phyloP scores from a whole-genome alignment of 2,329 filamentous ascomycete genomes.

The Bipolaris cookei region DNA sequence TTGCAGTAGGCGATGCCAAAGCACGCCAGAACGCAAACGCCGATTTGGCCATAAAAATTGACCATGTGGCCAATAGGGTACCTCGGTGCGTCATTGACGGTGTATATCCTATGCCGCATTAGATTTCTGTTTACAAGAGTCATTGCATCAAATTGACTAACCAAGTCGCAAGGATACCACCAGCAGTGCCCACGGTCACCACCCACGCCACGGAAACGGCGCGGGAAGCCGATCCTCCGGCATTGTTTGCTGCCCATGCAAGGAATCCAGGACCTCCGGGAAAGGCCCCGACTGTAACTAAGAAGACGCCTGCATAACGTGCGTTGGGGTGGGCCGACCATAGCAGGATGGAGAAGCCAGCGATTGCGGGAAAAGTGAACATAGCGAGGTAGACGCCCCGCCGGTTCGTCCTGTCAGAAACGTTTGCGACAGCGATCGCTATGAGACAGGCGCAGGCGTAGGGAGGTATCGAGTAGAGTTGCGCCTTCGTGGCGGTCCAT shows the following conservation, averaged over 20 bases:
- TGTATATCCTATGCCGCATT: slow-evolving; percentile 58
- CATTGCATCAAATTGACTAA: slow-evolving; percentile 59
- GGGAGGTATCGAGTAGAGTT: slow-evolving; percentile 49
- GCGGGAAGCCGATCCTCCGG: slow-evolving; percentile 62
- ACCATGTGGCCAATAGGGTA: slow-evolving; percentile 76
- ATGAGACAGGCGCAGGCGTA: slow-evolving; percentile 48
- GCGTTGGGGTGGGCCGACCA: slow-evolving; percentile 64
- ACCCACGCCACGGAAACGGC: slow-evolving; percentile 64
- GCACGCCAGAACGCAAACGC: slow-evolving; percentile 53
- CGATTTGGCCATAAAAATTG: slow-evolving; percentile 61
- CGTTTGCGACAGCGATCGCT: slow-evolving; percentile 44
- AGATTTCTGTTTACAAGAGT: slow-evolving; percentile 2
- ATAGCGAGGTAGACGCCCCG: slow-evolving; percentile 47
- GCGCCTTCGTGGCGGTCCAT: slow-evolving; percentile 48
- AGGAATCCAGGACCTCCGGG: slow-evolving; percentile 65
- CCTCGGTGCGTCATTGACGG: slow-evolving; percentile 62
- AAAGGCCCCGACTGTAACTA: slow-evolving; percentile 63
- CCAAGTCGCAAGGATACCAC: slow-evolving; percentile 64
- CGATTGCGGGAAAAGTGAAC: slow-evolving; percentile 52
- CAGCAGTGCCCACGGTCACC: slow-evolving; percentile 70
- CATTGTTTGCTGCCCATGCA: slow-evolving; percentile 66
- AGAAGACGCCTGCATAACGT: slow-evolving; percentile 61
- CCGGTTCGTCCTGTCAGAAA: slow-evolving; percentile 48
- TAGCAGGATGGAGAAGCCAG: slow-evolving; percentile 61
- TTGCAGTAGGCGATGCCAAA: slow-evolving; percentile 61